A percentile compares a stretch with the other conserved stretches of the same genome.
Evolutionary conservation across 2,329 filamentous ascomycete species (phyloP).

Genomic region (Epichloe hybrida): DNA sequence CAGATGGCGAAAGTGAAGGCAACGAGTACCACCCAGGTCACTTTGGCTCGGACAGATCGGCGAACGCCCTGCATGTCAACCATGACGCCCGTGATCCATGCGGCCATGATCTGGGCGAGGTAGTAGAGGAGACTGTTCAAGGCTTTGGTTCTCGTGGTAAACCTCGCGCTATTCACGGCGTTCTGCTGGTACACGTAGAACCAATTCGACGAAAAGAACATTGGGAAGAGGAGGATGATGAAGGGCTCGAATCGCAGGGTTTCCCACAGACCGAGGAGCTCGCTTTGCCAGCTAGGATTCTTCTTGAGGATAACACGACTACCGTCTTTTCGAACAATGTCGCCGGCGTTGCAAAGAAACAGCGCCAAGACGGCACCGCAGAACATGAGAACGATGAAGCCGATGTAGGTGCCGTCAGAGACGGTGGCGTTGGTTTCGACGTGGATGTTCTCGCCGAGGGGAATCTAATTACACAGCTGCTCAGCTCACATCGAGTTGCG

Average conservation of each 20-base stretch:
- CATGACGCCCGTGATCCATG: too few relatives aligned
- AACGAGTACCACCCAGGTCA: too few relatives aligned
- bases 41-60: too few relatives aligned
- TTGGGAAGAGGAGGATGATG: constrained; percentile 46
- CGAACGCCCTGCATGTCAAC: too few relatives aligned
- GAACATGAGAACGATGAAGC: constrained; percentile 74
- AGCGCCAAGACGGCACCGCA: constrained; percentile 57
- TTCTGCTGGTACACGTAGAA: constrained; percentile 47
- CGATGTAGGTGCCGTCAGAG: constrained; percentile 72
- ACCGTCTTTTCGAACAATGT: constrained; percentile 63
- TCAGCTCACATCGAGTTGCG: too few relatives aligned
- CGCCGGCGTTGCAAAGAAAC: constrained; percentile 55
- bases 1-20: too few relatives aligned
- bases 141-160: too few relatives aligned
- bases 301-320: constrained; percentile 78
- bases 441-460: constrained; percentile 56
- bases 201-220: constrained; percentile 42
- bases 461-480: constrained; percentile 27
- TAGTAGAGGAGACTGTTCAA: too few relatives aligned
- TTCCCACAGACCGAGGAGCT: constrained; percentile 62
- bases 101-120: too few relatives aligned
- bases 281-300: constrained; percentile 68
- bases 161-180: too few relatives aligned
- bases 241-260: constrained; percentile 58
- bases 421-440: constrained; percentile 34